Percentiles rank a stretch among this genome's conserved stretches.
These are phyloP conservation scores for Polytrichum commune DNA, from an alignment of 225 moss, liverwort and hornwort genomes.

Conservation along the genomic window DNA sequence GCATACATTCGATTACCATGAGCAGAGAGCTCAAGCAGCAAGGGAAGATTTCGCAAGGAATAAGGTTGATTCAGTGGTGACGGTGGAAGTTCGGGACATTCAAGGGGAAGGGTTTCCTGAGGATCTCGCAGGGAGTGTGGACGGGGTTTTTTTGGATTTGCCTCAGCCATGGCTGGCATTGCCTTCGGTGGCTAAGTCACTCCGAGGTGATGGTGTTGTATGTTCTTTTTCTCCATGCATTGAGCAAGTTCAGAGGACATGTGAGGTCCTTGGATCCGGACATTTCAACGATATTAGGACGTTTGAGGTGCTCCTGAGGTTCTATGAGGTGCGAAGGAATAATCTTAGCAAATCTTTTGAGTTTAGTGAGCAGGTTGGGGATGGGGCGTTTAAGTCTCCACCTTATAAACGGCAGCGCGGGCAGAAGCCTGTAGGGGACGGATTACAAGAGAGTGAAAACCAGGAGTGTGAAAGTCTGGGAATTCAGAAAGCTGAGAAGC, in stretches of 20 bases:
- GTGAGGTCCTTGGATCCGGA: constrained; percentile 57
- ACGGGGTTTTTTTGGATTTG: constrained; percentile 88
- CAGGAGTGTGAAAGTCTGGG: constrained; percentile 10
- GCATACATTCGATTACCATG: constrained; percentile 87
- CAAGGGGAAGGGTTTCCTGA: constrained; percentile 89
- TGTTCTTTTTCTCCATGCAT: constrained; percentile 99
- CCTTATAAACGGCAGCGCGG: constrained; percentile 59
- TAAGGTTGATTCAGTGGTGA: constrained; percentile 60
- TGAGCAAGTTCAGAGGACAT: constrained; percentile 90
- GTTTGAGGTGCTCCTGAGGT: constrained; percentile 84
- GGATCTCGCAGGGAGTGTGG: constrained; percentile 61
- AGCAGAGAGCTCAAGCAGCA: constrained; percentile 77
- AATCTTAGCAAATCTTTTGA: constrained; percentile 56
- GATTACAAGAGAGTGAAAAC: constrained; percentile 4
- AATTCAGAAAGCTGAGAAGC: constrained; percentile 21
- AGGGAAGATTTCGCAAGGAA: constrained; percentile 81
- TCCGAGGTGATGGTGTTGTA: constrained; percentile 65
- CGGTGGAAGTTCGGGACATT: constrained; percentile 79
- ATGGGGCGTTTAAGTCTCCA: constrained; percentile 34
- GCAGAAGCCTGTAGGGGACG: constrained; percentile 3
- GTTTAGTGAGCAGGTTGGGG: constrained; percentile 17
- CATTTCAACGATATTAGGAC: constrained; percentile 68
- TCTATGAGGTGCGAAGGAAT: constrained; percentile 85
- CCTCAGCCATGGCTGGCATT: constrained; percentile 97
- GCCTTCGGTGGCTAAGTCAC: constrained; percentile 65